A percentile compares a stretch with the other conserved stretches of the same genome.
phyloP scores from a whole-genome alignment of 768 basidiomycete species.

The Termitomyces eurrhizus region DNA sequence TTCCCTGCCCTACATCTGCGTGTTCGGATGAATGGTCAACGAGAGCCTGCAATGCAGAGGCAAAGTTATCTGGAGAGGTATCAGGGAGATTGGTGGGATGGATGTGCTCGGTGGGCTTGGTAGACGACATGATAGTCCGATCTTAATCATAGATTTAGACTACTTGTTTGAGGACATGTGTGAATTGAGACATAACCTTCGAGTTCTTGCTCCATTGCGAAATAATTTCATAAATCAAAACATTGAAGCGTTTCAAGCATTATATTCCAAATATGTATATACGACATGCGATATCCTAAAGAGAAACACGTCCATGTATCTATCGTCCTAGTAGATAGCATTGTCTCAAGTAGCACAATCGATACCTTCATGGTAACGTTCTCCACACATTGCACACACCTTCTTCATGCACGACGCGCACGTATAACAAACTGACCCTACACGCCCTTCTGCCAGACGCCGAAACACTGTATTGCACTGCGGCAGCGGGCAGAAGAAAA shows the following conservation, averaged over 20 bases:
- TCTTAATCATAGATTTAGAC: not conserved
- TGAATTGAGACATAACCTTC: no score
- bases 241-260: not conserved
- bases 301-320: not conserved
- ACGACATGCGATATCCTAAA: not conserved
- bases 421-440: constrained; percentile 2
- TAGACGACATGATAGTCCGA: not conserved
- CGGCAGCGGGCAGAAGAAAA: constrained; percentile 52
- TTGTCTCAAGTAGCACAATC: constrained; percentile 21
- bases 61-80: constrained; percentile 27
- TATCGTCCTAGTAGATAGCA: not conserved
- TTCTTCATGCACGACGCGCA: constrained; percentile 33
- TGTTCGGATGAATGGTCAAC: constrained; percentile 31
- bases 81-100: constrained; percentile 34
- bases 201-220: no score
- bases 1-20: constrained; percentile 24
- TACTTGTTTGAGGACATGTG: not conserved
- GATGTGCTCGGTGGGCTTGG: constrained; percentile 16
- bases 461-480: constrained; percentile 48
- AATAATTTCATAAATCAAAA: no score
- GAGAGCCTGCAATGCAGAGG: constrained; percentile 28
- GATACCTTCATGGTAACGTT: constrained; percentile 37
- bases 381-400: constrained; percentile 36
- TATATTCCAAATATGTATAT: not conserved
- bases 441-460: constrained; percentile 4